Percentiles rank a stretch among this genome's conserved stretches.
phyloP scores from a whole-genome alignment of 2,329 filamentous ascomycete species.

The Colletotrichum sp. region DNA sequence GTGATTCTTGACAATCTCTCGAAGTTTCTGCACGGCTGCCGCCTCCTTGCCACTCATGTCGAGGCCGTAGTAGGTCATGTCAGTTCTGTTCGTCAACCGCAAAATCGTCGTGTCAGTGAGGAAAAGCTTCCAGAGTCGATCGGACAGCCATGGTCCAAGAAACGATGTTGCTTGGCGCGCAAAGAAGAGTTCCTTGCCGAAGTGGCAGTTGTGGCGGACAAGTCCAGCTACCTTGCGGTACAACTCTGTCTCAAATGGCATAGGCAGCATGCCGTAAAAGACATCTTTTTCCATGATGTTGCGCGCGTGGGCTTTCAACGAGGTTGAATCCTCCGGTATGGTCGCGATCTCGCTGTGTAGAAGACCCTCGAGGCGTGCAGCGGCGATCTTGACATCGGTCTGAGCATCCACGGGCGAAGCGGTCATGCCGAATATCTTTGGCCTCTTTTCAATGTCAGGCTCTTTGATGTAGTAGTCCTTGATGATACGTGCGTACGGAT shows the following conservation, averaged over 20 bases:
- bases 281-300: conserved; percentile 59
- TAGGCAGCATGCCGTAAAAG: conserved; percentile 48
- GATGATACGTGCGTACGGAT: conserved; percentile 89
- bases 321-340: conserved; percentile 48
- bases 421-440: conserved; percentile 94
- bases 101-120: conserved; percentile 66
- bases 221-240: conserved; percentile 58
- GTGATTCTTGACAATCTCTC: conserved; percentile 58
- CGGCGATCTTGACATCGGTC: conserved; percentile 73
- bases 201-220: conserved; percentile 44
- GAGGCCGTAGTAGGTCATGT: conserved; percentile 26
- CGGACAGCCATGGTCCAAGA: conserved; percentile 84
- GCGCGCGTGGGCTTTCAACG: conserved; percentile 31
- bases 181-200: conserved; percentile 64
- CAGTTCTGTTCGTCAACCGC: conserved; percentile 63
- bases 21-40: conserved; percentile 62
- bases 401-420: conserved; percentile 92
- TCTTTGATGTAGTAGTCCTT: conserved; percentile 78
- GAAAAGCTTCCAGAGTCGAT: conserved; percentile 78
- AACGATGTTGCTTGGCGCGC: conserved; percentile 65
- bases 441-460: conserved; percentile 52
- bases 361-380: conserved; percentile 75
- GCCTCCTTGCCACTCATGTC: conserved; percentile 57
- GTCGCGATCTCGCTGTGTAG: conserved; percentile 87
- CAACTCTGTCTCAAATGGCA: conserved; percentile 68